Base-by-base conservation (phyloP, 768 basidiomycete species). In the Multifurca ochricompacta region DNA sequence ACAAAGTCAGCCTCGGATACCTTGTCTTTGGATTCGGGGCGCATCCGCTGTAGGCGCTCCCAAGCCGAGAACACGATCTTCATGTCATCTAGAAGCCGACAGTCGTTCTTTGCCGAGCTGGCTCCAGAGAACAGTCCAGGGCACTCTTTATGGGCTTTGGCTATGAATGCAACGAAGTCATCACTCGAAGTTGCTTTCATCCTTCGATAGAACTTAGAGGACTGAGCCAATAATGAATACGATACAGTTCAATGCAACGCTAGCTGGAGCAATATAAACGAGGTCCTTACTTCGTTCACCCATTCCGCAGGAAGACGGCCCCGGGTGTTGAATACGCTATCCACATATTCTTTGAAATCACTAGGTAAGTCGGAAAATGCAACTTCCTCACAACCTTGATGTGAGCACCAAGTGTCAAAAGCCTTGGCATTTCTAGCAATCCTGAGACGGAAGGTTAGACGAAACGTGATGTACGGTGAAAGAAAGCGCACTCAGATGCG, bases 1-100 rank as follows among this genome's bases (percentile, higher is more conserved):
- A 71, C 77, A 53, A 72, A 79, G 56, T 80, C 80, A 1, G 78
- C 76, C 58, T 81, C 79, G 2, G 76, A 77, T 67, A 72, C 75
- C 60, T 70, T 78, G 48, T 77, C 73, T 18, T 70, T 70, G 5
- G 71, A 71, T 5, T 64, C 64, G n/a, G 56, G 30, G 11, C 65
- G 70, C 75, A 80, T 77, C 51, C 63, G 66, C 8, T 64, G 62
- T 6, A 78, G 66, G 34, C 69, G 69, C 25, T 70, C 67, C 77
- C 77, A 80, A 14, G 76, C 74, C 3, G 66, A 65, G 47, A 70
- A 74, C 8, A 79, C 74, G 4, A 58, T 63, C 25, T 67, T 65
- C 27, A 79, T 58, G 27, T 73, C 74, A n/a, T 70, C 66, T 45
- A 72, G 67, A 7, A 70, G 52, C 36, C 66, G 61, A 21, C 59